Base-by-base conservation (phyloP, 2,329 filamentous ascomycete genomes). In the Ceratocystis papillata region DNA sequence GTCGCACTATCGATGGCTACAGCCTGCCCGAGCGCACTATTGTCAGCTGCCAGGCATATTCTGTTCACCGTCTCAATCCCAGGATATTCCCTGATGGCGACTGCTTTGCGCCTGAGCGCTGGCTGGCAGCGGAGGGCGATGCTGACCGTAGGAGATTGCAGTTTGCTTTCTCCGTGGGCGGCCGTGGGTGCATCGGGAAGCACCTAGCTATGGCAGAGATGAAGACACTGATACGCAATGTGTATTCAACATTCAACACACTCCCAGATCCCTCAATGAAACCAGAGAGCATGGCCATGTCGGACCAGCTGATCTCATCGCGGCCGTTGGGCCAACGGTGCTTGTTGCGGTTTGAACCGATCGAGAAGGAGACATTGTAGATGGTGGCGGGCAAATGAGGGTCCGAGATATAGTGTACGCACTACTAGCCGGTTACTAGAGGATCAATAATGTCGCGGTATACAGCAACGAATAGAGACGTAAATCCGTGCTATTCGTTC, bases 61-160 rank as follows among this genome's bases (percentile, higher is more conserved):
- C 83, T 10, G 77, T 85, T 44, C 82, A 87, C 69, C 79, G 80
- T 22, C 76, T 84, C 66, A 81, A 87, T 69, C 73, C 76, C 10
- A 80, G 85, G 66, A 87, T 90, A 1, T 97, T 95, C 73, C 85
- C 87, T 0, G 81, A 91, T 55, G 88, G 91, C 0, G 88, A 96
- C 68, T 76, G 74, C 5, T 96, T 92, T 72, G 80, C 86, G 63
- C 92, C 92, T 0, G 88, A 93, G 66, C 82, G 93, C 70, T 96
- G 92, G 92, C 82, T 96, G 69, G 84, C 81, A 17, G 79, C 81
- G 7, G 81, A 86, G 59, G 90, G 89, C 1, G 89, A 93, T 70
- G 81, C 87, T 67, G 88, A 93, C 71, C 79, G 83, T 67, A 82
- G 82, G 70, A 77, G 82, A 55, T 71, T 83, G 6, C 82, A 86